Evolutionary conservation across 108 stramenopile species (phyloP), one percentile per base, ranked within the genome.

Genomic region (Aurantiochytrium sp.): DNA sequence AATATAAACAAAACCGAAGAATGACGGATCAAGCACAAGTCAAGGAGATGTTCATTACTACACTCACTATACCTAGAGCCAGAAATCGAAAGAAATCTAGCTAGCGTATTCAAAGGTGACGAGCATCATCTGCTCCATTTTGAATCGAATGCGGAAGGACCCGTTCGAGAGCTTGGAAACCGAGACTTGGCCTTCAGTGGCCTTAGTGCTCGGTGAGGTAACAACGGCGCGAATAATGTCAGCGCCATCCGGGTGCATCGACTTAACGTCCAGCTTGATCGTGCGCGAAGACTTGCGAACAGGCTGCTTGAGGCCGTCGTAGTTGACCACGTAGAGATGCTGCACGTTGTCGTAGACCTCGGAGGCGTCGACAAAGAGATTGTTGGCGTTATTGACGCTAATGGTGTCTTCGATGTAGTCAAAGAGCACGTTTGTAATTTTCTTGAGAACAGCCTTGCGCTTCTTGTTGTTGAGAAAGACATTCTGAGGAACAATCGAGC

Each of bases 301-400:
- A 14, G 87, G 87, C 59, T 88, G 87, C 87, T 60, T 10, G 42
- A 88, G 29, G n/a, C 87, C 87, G 42, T 12, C 44, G 59, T 88
- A 88, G 5, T 88, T 88, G 19, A 88, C 87, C 29, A 88, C 42
- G 43, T 60, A 88, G 42, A 88, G 59, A 47, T 60, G 58, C 59
- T 88, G 87, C 19, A 47, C 76, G 76, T 53, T 23, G 76, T 53
- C 23, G 51, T 47, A 53, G 19, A 53, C 76, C 45, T 6, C 23
- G 12, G 49, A 47, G 45, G 51, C 76, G 45, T 83, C 76, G 6
- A 53, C 76, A 53, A 83, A 53, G 76, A 83, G 16, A 53, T 83
- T 6, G 49, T 53, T 4, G 4, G 23, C 76, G 3, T 18, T 16
- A 28, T n/a, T 23, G 25, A 83, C 76, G 51, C 8, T 35, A 6